These are phyloP conservation scores for Coemansia sp. DNA, from an alignment of 192 early-diverging fungal species.

Conservation along the genomic window DNA sequence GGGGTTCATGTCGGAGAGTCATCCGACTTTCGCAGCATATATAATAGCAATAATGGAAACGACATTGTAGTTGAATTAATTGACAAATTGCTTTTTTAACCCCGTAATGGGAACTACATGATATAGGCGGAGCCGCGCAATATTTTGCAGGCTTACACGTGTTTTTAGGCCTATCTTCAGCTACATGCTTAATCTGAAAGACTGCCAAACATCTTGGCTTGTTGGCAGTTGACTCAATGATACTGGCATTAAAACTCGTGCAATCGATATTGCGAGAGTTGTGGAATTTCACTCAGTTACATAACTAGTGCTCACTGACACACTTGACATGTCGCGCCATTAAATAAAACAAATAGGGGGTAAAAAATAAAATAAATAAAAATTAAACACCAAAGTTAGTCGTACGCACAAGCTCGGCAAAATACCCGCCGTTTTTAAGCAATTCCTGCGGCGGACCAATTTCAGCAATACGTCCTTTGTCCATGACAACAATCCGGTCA, in stretches of 20 bases:
- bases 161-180: too few species aligned
- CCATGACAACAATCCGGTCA: conserved; percentile 72
- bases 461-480: conserved; percentile 65
- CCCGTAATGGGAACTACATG: too few species aligned
- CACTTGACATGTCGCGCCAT: not conserved
- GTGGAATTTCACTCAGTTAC: too few species aligned
- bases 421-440: conserved; percentile 46
- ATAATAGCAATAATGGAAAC: too few species aligned
- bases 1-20: too few species aligned
- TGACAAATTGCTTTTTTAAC: too few species aligned
- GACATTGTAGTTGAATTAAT: too few species aligned
- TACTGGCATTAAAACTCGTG: not conserved
- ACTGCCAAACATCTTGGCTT: not conserved
- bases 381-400: conserved; percentile 19
- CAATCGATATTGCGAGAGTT: not conserved
- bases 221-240: not conserved
- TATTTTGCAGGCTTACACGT: too few species aligned
- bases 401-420: conserved; percentile 26
- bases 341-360: not conserved
- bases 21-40: too few species aligned
- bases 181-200: too few species aligned
- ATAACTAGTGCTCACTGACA: not conserved
- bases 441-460: conserved; percentile 62
- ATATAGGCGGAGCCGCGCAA: too few species aligned
- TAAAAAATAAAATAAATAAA: not conserved